These are phyloP conservation scores for Oropetium thomaeum DNA, from an alignment of 176 grass and related monocot genomes.

Conservation along the genomic window DNA sequence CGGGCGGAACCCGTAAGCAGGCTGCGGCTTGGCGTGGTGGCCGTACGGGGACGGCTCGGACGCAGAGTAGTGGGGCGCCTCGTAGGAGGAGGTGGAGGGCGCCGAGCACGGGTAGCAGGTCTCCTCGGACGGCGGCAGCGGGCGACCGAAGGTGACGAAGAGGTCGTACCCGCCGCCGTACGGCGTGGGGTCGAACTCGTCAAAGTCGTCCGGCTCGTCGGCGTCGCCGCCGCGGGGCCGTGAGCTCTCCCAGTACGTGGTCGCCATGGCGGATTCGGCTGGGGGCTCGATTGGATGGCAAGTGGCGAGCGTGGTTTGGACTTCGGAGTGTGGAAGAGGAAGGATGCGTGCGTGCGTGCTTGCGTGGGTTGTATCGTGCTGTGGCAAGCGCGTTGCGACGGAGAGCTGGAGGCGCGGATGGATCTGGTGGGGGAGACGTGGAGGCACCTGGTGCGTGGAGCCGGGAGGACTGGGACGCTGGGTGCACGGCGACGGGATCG, in stretches of 20 bases:
- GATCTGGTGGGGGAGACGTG: conserved; percentile 22
- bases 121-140: conserved; percentile 79
- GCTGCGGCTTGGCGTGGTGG: conserved; percentile 53
- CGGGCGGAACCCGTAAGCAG: conserved; percentile 55
- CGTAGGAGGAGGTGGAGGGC: conserved; percentile 71
- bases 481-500: not conserved
- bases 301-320: not conserved
- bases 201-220: conserved; percentile 71
- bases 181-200: conserved; percentile 82
- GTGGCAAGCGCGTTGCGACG: conserved; percentile 6
- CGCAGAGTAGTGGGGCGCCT: conserved; percentile 59
- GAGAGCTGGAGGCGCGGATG: not conserved
- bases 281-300: not conserved
- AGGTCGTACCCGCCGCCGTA: conserved; percentile 94
- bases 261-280: conserved; percentile 33
- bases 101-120: conserved; percentile 71
- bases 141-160: conserved; percentile 61
- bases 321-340: not conserved
- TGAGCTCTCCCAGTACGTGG: not conserved
- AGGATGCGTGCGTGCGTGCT: not conserved
- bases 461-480: not conserved
- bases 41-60: conserved; percentile 62
- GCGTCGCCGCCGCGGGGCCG: conserved; percentile 9
- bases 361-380: not conserved
- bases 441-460: conserved; percentile 16